These are phyloP conservation scores for Crithidia sp. DNA, from an alignment of 208 protist genomes.

Conservation along the genomic window DNA sequence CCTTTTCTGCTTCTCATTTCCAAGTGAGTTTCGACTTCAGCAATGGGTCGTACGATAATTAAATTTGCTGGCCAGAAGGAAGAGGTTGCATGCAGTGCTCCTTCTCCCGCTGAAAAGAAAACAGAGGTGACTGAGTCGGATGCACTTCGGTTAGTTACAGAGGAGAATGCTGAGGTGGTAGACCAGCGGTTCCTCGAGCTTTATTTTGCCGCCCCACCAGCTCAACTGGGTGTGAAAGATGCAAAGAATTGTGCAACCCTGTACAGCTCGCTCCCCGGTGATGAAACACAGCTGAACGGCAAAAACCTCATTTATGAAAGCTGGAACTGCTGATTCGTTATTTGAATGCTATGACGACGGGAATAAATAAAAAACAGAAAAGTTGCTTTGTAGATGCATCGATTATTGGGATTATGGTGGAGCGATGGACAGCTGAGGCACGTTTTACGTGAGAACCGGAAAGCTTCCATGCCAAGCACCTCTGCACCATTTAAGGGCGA, in stretches of 20 bases:
- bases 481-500: too few species aligned
- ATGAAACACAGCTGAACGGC: slow-evolving; percentile 4
- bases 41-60: slow-evolving; percentile 35
- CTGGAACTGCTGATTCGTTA: slow-evolving; percentile 12
- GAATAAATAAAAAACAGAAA: too few species aligned
- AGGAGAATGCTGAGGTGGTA: background rate
- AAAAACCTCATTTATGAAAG: slow-evolving; percentile 22
- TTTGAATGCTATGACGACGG: background rate
- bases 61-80: slow-evolving; percentile 8
- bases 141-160: background rate
- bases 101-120: background rate
- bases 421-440: too few species aligned
- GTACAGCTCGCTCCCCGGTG: slow-evolving; percentile 10
- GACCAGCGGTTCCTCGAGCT: background rate
- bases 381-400: too few species aligned
- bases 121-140: background rate
- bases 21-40: background rate
- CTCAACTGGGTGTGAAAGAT: background rate
- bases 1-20: background rate
- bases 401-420: too few species aligned
- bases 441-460: too few species aligned
- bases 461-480: too few species aligned
- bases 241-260: background rate
- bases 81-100: background rate
- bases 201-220: background rate